Evolutionary conservation across 208 protist species (phyloP), one percentile per base, ranked within the genome.

Genomic region (Trypanosoma brucei): DNA sequence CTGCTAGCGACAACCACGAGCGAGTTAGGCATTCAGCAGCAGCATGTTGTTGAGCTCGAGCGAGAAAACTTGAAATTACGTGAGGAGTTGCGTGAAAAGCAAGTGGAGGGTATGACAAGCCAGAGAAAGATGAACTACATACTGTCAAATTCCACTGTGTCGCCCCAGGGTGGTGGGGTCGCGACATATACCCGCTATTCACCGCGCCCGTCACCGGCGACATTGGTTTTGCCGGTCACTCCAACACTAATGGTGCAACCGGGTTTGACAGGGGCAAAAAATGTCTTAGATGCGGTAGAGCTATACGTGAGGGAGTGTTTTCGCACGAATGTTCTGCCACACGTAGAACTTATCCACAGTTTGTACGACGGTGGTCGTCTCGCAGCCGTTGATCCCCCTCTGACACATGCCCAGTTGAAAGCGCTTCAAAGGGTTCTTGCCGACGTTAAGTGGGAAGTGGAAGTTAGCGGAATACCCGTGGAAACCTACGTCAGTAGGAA

Each of bases 301-400:
- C 31, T 44, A 7, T 72, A 72, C 61, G 59, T 63, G 30, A 35
- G 31, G 37, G 58, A 71, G 42, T 77, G 65, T 39, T 77, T 77
- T 39, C 64, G 59, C 22, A 37, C 51, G 13, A 65, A 59, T 0
- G 48, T 65, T 0, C 1, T 67, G 35, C 71, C 71, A 22, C 71
- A 77, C 38, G 59, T 71, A 42, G 64, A 77, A 38, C 45, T 69
- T 11, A 33, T 77, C 54, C 71, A 69, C n/a, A 77, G 71, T 48
- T 46, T 77, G n/a, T 68, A 68, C 46, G 49, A 56, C 36, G 65
- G 58, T 49, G 53, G 52, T 11, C 57, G 59, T 9, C 53, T 77
- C 4, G 39, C 70, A 11, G 68, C 62, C 5, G 65, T 77, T 6
- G 56, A 71, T 3, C 71, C 71, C 13, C 65, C 71, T 46, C 37